Evolutionary conservation across 129 eudicot species (phyloP).

Genomic region (Saposhnikovia divaricata): DNA sequence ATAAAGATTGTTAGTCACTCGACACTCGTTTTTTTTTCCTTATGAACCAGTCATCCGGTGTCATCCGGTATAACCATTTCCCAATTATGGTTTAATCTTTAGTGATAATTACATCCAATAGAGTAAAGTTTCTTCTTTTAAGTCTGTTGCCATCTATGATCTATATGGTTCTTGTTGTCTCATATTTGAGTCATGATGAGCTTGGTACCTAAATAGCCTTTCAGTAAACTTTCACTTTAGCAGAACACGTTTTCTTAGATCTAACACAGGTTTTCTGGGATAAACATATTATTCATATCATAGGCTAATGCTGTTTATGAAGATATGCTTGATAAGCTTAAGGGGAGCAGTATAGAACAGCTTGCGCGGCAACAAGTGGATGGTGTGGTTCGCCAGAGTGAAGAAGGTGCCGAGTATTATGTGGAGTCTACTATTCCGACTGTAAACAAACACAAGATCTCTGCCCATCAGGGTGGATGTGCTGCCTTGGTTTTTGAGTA

Average conservation of each 20-base stretch:
- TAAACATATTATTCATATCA: background rate
- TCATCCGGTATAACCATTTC: background rate
- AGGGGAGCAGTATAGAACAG: constrained; percentile 59
- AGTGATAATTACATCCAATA: background rate
- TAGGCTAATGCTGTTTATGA: constrained; percentile 79
- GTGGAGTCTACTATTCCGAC: constrained; percentile 65
- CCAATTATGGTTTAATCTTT: background rate
- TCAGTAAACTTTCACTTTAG: background rate
- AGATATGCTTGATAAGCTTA: constrained; percentile 65
- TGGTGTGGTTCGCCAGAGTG: constrained; percentile 85
- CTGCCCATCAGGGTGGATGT: constrained; percentile 90
- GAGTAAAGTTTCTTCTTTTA: background rate
- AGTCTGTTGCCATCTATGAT: too few relatives aligned
- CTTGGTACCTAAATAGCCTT: background rate
- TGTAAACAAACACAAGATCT: constrained; percentile 51
- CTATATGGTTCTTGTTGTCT: background rate
- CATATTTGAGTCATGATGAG: background rate
- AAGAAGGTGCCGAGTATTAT: constrained; percentile 75
- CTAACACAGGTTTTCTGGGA: background rate
- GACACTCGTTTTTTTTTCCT: background rate
- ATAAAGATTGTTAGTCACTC: background rate
- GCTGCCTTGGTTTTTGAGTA: constrained; percentile 64
- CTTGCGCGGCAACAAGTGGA: constrained; percentile 86
- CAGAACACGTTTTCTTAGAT: background rate
- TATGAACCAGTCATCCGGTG: background rate